Evolutionary conservation across 169 alveolate genomes (phyloP).

Genomic region (Eimeria sp.): DNA sequence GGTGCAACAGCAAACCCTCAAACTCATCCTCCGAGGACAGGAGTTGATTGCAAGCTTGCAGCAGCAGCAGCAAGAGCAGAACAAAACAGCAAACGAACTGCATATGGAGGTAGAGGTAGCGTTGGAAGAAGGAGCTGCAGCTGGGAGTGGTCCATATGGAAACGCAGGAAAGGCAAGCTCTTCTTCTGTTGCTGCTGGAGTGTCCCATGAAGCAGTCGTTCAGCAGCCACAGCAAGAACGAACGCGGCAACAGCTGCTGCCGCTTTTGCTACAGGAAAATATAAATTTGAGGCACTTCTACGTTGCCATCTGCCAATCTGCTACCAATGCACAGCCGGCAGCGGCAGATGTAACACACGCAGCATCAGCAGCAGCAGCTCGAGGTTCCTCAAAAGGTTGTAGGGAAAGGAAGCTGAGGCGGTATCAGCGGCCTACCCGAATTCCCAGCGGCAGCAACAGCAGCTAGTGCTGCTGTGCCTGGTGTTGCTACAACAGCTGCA

Average conservation of each 20-base stretch:
- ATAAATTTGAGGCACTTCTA: not conserved
- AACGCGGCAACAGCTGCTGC: slow-evolving; percentile 27
- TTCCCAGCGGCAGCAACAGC: not conserved
- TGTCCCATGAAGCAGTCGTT: not conserved
- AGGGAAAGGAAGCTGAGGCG: not conserved
- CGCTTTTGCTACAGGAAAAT: slow-evolving; percentile 23
- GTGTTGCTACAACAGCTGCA: slow-evolving; percentile 21
- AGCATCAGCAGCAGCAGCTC: not conserved
- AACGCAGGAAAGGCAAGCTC: no score
- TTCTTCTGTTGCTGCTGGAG: not conserved
- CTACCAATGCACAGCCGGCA: not conserved
- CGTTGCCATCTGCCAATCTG: not conserved
- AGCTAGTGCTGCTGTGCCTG: not conserved
- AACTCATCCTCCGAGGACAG: not conserved
- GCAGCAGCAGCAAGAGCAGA: slow-evolving; percentile 46
- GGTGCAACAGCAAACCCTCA: slow-evolving; percentile 47
- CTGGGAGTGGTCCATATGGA: not conserved
- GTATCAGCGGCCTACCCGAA: not conserved
- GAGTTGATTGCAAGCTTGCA: not conserved
- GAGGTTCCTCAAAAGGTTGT: not conserved
- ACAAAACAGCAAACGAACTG: not conserved
- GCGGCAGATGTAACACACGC: not conserved
- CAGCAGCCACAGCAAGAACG: slow-evolving; percentile 40
- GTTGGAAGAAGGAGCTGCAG: not conserved
- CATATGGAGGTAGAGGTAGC: not conserved